A percentile compares a stretch with the other conserved stretches of the same genome.
phyloP scores from a whole-genome alignment of 139 green algal species.

The Chlamydomonas schloesseri region DNA sequence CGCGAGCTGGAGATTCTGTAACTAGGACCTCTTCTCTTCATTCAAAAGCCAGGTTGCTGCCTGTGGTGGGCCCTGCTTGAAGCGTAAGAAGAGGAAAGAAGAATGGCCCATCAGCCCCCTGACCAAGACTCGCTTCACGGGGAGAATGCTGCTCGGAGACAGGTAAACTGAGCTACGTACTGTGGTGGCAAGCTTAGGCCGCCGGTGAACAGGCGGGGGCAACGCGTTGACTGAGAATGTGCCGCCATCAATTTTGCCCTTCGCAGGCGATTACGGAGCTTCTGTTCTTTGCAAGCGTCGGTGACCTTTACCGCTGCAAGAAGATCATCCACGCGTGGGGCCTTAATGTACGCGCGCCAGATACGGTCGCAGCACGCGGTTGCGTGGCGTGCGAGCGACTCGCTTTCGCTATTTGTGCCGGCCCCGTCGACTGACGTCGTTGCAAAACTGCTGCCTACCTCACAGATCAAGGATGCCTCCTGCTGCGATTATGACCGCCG shows the following conservation, averaged over 20 bases:
- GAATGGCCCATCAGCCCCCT: not conserved
- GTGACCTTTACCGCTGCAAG: conserved; percentile 86
- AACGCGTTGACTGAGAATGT: not conserved
- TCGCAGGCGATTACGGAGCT: conserved; percentile 88
- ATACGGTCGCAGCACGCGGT: not conserved
- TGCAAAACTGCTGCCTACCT: not conserved
- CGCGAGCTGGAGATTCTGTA: too few species aligned
- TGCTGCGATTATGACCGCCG: conserved; percentile 90
- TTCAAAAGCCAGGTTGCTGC: too few species aligned
- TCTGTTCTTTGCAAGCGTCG: conserved; percentile 90
- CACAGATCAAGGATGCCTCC: conserved; percentile 36
- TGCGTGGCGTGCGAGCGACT: too few species aligned
- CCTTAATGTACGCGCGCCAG: conserved; percentile 65
- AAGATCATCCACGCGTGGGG: conserved; percentile 81
- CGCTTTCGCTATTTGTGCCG: not conserved
- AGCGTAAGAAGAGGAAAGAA: too few species aligned
- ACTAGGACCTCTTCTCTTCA: too few species aligned
- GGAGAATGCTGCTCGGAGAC: conserved; percentile 29
- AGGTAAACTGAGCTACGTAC: not conserved
- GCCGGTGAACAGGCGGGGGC: not conserved
- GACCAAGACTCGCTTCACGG: conserved; percentile 38
- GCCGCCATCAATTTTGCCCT: not conserved
- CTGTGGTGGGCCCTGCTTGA: too few species aligned
- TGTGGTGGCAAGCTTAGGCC: not conserved
- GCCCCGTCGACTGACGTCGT: too few species aligned